A percentile compares a stretch with the other conserved stretches of the same genome.
Conservation (phyloP, 305 asterid species). For the Ajuga reptans region DNA sequence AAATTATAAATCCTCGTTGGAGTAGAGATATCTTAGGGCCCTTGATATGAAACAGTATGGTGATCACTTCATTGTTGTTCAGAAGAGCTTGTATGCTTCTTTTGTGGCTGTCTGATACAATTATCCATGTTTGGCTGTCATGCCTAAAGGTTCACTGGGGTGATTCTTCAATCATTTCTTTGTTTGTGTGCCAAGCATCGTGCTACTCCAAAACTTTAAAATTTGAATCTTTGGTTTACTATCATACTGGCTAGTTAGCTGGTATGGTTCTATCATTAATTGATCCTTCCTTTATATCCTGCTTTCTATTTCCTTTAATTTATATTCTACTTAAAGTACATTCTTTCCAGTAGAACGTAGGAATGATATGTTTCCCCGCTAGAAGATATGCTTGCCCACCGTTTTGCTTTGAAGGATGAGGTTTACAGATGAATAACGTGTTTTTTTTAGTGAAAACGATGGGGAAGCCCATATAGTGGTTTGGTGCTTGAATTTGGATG, state of each 20-base stretch:
- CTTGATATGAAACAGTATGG: background rate
- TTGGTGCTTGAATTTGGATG: background rate
- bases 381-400: background rate
- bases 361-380: background rate
- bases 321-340: background rate
- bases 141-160: background rate
- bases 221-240: background rate
- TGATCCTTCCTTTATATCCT: too few species aligned
- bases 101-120: background rate
- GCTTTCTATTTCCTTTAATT: too few species aligned
- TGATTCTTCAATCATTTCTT: background rate
- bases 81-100: background rate
- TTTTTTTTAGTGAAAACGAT: background rate
- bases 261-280: too few species aligned
- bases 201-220: background rate
- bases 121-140: background rate
- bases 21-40: background rate
- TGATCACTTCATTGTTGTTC: background rate
- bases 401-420: background rate
- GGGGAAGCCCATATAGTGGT: background rate
- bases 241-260: background rate
- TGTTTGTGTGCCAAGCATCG: background rate
- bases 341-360: background rate
- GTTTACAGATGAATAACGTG: background rate
- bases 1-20: background rate